A percentile compares a stretch with the other conserved stretches of the same genome.
Conservation (phyloP, 306 rosid species). For the Medicago arabica region DNA sequence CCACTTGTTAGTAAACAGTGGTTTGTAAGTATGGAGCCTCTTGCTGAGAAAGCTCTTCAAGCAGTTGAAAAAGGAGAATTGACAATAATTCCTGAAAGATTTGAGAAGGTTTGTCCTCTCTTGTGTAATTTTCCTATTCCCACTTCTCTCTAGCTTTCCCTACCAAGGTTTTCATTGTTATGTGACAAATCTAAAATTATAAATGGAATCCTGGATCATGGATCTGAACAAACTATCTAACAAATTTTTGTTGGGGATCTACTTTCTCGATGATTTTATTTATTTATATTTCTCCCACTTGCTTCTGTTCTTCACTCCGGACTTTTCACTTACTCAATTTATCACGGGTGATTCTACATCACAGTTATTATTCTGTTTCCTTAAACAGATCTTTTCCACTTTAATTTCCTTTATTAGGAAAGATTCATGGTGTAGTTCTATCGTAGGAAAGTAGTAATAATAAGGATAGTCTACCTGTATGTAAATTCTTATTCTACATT, state of each 20-base stretch:
- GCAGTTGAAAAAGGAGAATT: constrained; percentile 83
- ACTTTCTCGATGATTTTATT: not conserved
- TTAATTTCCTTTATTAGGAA: constrained; percentile 7
- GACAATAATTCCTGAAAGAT: constrained; percentile 89
- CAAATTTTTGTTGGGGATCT: not conserved
- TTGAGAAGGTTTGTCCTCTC: constrained; percentile 73
- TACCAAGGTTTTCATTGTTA: not conserved
- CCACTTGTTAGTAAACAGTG: constrained; percentile 97
- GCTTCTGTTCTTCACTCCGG: not conserved
- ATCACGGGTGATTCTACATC: not conserved
- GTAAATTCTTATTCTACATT: constrained; percentile 1
- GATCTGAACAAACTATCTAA: constrained; percentile 3
- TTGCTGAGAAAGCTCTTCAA: constrained; percentile 87
- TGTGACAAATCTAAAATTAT: not conserved
- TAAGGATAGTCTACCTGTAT: constrained; percentile 5
- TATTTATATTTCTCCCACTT: not conserved
- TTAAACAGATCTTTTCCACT: not conserved
- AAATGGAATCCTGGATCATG: not conserved
- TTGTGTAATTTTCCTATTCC: not conserved
- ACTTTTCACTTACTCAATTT: not conserved
- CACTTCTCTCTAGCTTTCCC: not conserved
- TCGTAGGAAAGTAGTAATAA: not conserved
- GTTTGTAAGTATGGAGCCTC: constrained; percentile 97
- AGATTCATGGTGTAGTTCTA: not conserved
- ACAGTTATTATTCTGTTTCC: not conserved